A percentile compares a stretch with the other conserved stretches of the same genome.
These are phyloP conservation scores for Aspergillus intermedius DNA, from an alignment of 2,329 filamentous ascomycete species.

Conservation along the genomic window DNA sequence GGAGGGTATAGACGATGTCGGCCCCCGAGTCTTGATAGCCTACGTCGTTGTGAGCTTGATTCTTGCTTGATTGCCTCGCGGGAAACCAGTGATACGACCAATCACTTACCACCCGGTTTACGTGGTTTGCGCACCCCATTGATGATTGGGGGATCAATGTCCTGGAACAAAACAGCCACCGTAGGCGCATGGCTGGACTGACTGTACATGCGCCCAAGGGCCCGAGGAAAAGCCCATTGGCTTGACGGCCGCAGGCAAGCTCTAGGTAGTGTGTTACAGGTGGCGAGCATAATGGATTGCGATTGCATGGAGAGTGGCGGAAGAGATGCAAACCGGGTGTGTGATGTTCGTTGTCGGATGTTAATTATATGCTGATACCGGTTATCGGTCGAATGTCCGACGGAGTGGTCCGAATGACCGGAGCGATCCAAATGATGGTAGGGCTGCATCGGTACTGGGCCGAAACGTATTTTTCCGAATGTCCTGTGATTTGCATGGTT, in stretches of 20 bases:
- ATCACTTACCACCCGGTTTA: constrained; percentile 41
- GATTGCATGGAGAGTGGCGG: not conserved
- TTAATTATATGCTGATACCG: not conserved
- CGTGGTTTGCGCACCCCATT: constrained; percentile 44
- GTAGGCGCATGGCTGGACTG: constrained; percentile 5
- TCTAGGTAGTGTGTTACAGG: not conserved
- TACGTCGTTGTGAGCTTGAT: constrained; percentile 10
- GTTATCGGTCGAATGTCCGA: not conserved
- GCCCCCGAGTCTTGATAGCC: constrained; percentile 46
- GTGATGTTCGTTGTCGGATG: not conserved
- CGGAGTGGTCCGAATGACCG: not conserved
- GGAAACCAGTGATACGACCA: too few relatives aligned
- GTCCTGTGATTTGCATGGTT: not conserved
- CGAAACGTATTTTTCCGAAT: not conserved
- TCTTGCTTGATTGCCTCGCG: too few relatives aligned
- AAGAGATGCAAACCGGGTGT: not conserved
- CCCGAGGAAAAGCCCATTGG: not conserved
- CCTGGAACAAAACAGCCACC: constrained; percentile 46
- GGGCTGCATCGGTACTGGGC: not conserved
- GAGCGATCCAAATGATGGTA: not conserved
- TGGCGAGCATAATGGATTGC: not conserved
- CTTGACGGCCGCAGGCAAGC: not conserved
- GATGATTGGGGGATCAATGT: constrained; percentile 42
- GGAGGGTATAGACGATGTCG: constrained; percentile 43
- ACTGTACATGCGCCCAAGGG: not conserved